Evolutionary conservation across 805 yeast species (phyloP).

Genomic region (Blastobotrys parvus): DNA sequence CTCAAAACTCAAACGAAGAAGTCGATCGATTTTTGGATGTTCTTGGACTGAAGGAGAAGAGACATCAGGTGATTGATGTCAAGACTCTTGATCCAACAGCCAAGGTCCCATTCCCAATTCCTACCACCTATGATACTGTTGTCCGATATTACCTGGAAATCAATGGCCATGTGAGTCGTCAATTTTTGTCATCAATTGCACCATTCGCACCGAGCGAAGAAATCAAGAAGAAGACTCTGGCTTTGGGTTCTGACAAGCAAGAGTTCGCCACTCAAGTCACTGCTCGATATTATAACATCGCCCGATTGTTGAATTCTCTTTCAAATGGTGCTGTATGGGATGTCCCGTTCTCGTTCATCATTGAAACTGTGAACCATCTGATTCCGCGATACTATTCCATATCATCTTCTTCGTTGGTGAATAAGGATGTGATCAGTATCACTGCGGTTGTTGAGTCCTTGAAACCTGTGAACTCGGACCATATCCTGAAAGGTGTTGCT

Average conservation of each 20-base stretch:
- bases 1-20: constrained; percentile 75
- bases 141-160: constrained; percentile 84
- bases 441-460: constrained; percentile 88
- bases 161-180: constrained; percentile 89
- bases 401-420: constrained; percentile 77
- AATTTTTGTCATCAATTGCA: constrained; percentile 60
- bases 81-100: constrained; percentile 53
- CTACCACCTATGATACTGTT: constrained; percentile 84
- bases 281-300: constrained; percentile 54
- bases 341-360: constrained; percentile 76
- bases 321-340: constrained; percentile 66
- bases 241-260: constrained; percentile 59
- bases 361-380: constrained; percentile 72
- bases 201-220: constrained; percentile 72
- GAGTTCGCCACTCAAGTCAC: constrained; percentile 60
- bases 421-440: constrained; percentile 65
- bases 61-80: constrained; percentile 51
- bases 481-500: constrained; percentile 71
- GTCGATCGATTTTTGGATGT: constrained; percentile 57
- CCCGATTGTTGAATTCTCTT: constrained; percentile 59
- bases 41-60: constrained; percentile 48
- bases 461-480: constrained; percentile 28
- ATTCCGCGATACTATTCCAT: constrained; percentile 96
- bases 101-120: constrained; percentile 36
- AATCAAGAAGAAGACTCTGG: constrained; percentile 39